Evolutionary conservation across 192 early-diverging fungal genomes (phyloP).

Genomic region (Neocallimastix lanati): DNA sequence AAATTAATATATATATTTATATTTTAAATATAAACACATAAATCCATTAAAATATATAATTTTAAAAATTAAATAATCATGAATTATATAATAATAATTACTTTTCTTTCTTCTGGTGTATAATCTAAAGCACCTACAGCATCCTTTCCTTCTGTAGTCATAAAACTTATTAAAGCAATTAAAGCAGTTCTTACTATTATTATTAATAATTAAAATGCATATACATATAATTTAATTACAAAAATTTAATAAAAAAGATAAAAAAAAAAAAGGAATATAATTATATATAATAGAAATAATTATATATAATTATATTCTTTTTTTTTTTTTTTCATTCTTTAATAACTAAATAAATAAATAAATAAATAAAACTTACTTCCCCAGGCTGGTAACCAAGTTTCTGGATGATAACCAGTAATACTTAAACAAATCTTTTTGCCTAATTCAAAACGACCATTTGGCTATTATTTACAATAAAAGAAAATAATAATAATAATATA

Average conservation of each 20-base stretch:
- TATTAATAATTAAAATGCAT: not conserved
- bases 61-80: too few relatives aligned
- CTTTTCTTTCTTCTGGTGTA: slow-evolving; percentile 40
- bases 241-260: too few relatives aligned
- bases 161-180: slow-evolving; percentile 69
- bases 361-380: slow-evolving; percentile 35
- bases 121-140: slow-evolving; percentile 65
- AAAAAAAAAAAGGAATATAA: too few relatives aligned
- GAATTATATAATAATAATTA: not conserved
- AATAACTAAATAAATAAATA: not conserved
- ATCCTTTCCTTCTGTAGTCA: slow-evolving; percentile 67
- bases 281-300: too few relatives aligned
- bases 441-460: slow-evolving; percentile 63
- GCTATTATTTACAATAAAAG: too few relatives aligned
- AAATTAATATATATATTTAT: too few relatives aligned
- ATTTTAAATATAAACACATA: too few relatives aligned
- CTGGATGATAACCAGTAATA: slow-evolving; percentile 84
- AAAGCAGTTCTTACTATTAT: slow-evolving; percentile 60
- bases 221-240: not conserved
- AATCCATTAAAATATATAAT: too few relatives aligned
- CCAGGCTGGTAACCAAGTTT: slow-evolving; percentile 95
- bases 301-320: not conserved
- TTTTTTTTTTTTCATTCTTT: not conserved
- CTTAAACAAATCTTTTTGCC: slow-evolving; percentile 88
- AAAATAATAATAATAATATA: too few relatives aligned